phyloP scores from a whole-genome alignment of 2,329 filamentous ascomycete species.

The Knoxdaviesia capensis region DNA sequence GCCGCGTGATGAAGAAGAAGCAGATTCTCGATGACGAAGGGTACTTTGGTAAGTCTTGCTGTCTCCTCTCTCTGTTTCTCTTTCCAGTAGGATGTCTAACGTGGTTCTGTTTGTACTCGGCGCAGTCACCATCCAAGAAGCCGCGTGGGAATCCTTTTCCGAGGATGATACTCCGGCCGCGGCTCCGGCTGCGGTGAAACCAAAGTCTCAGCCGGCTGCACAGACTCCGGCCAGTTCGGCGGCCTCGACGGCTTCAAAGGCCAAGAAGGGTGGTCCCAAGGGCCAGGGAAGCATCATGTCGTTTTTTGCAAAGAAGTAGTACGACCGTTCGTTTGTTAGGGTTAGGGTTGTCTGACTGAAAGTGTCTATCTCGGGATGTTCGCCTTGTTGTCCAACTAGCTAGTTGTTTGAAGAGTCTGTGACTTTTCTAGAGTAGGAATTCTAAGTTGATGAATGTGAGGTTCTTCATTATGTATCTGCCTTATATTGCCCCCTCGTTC shows the following conservation, averaged over 20 bases:
- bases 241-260: conserved; percentile 18
- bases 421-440: too few species aligned
- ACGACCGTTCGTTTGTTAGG: too few species aligned
- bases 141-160: conserved; percentile 80
- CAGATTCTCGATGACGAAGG: conserved; percentile 75
- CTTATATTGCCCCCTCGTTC: too few species aligned
- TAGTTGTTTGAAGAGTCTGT: too few species aligned
- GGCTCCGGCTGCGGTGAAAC: conserved; percentile 28
- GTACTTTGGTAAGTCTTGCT: conserved; percentile 51
- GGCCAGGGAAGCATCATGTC: conserved; percentile 74
- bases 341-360: too few species aligned
- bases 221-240: conserved; percentile 21
- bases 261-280: conserved; percentile 38
- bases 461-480: too few species aligned
- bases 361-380: too few species aligned
- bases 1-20: conserved; percentile 74
- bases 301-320: conserved; percentile 68
- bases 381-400: too few species aligned
- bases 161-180: conserved; percentile 51
- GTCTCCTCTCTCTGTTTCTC: too few species aligned
- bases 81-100: not conserved
- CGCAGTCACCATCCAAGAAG: conserved; percentile 67
- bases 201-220: conserved; percentile 17
- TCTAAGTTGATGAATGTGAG: too few species aligned
- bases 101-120: not conserved